Percentiles rank a stretch among this genome's conserved stretches.
Evolutionary conservation across 345 rosid species (phyloP).

Genomic region (Eucalyptus regnans): DNA sequence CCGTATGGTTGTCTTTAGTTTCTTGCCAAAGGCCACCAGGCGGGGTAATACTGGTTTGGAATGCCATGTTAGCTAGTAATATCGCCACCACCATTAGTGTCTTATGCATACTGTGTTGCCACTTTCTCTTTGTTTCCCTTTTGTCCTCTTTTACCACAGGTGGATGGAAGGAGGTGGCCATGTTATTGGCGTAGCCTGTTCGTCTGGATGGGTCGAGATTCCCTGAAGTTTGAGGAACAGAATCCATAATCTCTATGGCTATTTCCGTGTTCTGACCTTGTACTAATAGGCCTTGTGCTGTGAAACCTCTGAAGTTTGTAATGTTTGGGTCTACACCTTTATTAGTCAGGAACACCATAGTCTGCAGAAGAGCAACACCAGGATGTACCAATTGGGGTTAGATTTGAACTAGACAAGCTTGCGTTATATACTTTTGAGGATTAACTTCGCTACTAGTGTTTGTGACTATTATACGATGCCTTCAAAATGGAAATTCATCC

Average conservation of each 20-base stretch:
- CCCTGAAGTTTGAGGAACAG: too few relatives aligned
- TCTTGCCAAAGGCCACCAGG: too few relatives aligned
- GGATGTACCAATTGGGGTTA: neutral
- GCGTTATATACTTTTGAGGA: too few relatives aligned
- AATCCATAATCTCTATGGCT: too few relatives aligned
- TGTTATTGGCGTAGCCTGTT: neutral
- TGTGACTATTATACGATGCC: neutral
- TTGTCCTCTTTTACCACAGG: neutral
- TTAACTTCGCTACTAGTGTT: neutral
- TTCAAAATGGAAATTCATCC: neutral
- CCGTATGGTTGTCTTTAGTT: accelerated
- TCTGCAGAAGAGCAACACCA: neutral
- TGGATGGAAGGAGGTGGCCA: neutral
- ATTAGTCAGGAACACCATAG: too few relatives aligned
- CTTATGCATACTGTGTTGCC: neutral
- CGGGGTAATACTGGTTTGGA: too few relatives aligned
- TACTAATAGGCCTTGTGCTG: too few relatives aligned
- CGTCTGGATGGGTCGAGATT: neutral
- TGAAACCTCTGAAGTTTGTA: too few relatives aligned
- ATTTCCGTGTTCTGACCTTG: too few relatives aligned
- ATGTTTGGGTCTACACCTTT: too few relatives aligned
- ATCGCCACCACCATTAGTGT: neutral
- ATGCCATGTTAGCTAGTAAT: neutral
- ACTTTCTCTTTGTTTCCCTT: neutral
- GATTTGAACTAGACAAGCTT: neutral